A percentile compares a stretch with the other conserved stretches of the same genome.
Conservation (phyloP, 441 rosid species). For the Euphorbia schlechtendalii region DNA sequence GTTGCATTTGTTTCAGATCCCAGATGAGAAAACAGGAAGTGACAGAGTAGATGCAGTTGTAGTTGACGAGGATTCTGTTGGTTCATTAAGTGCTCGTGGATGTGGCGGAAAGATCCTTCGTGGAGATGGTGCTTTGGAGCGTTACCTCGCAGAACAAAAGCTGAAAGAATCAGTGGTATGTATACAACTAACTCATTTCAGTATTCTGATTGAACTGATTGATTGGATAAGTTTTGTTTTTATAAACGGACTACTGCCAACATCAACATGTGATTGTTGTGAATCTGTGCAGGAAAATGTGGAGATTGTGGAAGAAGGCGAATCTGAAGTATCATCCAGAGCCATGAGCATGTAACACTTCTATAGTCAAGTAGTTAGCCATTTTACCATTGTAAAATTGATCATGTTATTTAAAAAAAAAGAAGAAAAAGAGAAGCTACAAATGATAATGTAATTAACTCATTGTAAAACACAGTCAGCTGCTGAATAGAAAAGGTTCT, state of each 20-base stretch:
- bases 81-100: constrained; percentile 46
- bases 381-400: constrained; percentile 16
- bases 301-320: constrained; percentile 34
- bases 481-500: constrained; percentile 17
- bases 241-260: no score
- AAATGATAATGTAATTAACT: constrained; percentile 29
- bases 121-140: constrained; percentile 71
- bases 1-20: constrained; percentile 55
- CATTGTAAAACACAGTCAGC: constrained; percentile 25
- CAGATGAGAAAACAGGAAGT: constrained; percentile 57
- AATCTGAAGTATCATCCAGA: constrained; percentile 49
- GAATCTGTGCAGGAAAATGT: constrained; percentile 37
- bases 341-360: constrained; percentile 64
- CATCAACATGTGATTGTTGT: no score
- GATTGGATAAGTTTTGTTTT: no score
- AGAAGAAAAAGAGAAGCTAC: constrained; percentile 5
- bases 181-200: no score
- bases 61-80: constrained; percentile 72
- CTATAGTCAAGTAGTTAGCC: background rate
- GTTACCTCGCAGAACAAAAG: constrained; percentile 38
- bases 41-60: constrained; percentile 74
- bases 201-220: no score
- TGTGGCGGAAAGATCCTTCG: constrained; percentile 66
- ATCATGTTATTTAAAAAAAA: constrained; percentile 21
- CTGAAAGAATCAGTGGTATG: constrained; percentile 33